Percentiles rank a stretch among this genome's conserved stretches.
Conservation (phyloP, 164 flowering plant genomes). For the Tetrastigma voinierianum region DNA sequence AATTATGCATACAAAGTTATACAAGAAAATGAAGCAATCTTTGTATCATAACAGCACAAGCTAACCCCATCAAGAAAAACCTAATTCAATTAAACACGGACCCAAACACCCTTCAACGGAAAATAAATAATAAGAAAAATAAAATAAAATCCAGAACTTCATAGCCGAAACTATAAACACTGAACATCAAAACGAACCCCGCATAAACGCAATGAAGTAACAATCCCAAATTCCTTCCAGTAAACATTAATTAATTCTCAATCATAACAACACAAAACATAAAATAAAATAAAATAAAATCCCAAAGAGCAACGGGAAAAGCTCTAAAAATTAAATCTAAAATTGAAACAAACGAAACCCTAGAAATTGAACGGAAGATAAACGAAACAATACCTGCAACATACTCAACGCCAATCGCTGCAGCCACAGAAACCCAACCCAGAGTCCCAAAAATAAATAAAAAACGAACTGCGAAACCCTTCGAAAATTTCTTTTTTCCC, state of each 20-base stretch:
- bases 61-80: neutral
- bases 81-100: neutral
- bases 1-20: neutral
- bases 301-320: neutral
- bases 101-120: neutral
- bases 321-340: neutral
- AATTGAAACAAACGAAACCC: neutral
- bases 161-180: neutral
- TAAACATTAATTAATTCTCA: neutral
- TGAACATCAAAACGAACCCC: neutral
- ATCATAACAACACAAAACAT: neutral
- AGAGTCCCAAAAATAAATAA: neutral
- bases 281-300: neutral
- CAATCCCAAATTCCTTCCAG: neutral
- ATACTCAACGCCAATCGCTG: constrained; percentile 2
- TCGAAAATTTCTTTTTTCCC: too few species aligned
- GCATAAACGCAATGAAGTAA: neutral
- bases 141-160: neutral
- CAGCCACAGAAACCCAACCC: neutral
- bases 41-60: neutral
- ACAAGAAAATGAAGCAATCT: neutral
- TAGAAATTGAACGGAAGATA: neutral
- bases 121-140: too few species aligned
- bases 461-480: neutral
- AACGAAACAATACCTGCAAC: neutral